Conservation (phyloP, 2,329 filamentous ascomycete species). For the Neoarthrinium moseri region DNA sequence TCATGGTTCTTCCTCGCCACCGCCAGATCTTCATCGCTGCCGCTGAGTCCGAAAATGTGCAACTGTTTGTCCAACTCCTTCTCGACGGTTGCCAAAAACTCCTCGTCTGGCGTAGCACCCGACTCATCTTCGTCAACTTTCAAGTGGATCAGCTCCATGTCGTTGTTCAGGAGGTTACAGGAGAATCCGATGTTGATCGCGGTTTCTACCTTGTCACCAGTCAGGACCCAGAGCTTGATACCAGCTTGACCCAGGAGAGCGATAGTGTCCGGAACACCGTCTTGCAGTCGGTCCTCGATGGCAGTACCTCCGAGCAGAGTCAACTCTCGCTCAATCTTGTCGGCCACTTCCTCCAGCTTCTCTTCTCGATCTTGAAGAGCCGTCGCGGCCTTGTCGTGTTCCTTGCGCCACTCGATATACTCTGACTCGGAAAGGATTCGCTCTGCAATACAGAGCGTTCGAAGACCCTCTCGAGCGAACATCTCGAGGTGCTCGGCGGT, state of each 20-base stretch:
- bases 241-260: slow-evolving; percentile 86
- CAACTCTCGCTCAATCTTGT: slow-evolving; percentile 87
- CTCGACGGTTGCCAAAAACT: slow-evolving; percentile 58
- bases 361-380: slow-evolving; percentile 86
- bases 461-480: slow-evolving; percentile 92
- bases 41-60: slow-evolving; percentile 71
- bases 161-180: slow-evolving; percentile 94
- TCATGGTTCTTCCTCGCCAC: slow-evolving; percentile 80
- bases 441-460: slow-evolving; percentile 91
- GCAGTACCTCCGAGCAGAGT: slow-evolving; percentile 89
- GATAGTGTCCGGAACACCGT: slow-evolving; percentile 95
- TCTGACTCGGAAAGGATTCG: slow-evolving; percentile 77
- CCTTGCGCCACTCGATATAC: slow-evolving; percentile 79
- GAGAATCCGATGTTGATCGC: slow-evolving; percentile 99
- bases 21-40: slow-evolving; percentile 80
- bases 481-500: slow-evolving; percentile 96
- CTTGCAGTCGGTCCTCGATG: slow-evolving; percentile 95
- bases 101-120: slow-evolving; percentile 44
- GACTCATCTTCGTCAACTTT: slow-evolving; percentile 76
- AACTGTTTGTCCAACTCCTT: slow-evolving; percentile 74
- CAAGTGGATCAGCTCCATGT: slow-evolving; percentile 93
- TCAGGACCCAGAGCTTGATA: slow-evolving; percentile 98
- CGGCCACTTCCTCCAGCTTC: slow-evolving; percentile 85
- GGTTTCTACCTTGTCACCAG: slow-evolving; percentile 97
- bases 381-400: slow-evolving; percentile 84